phyloP scores from a whole-genome alignment of 1,284 basidiomycete species.

The Ceratobasidium sp. region DNA sequence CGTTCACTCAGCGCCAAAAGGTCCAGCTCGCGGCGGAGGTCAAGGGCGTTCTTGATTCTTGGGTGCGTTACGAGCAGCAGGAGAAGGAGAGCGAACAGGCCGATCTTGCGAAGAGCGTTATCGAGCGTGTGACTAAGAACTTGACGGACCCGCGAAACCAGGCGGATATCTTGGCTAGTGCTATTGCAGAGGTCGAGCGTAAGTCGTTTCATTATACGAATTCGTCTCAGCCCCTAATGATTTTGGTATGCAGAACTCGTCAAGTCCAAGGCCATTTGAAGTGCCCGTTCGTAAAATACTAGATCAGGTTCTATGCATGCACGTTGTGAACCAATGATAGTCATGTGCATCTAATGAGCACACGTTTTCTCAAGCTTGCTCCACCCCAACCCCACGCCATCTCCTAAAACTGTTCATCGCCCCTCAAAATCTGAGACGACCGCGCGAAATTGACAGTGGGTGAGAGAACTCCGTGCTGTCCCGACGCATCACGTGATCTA shows the following conservation, averaged over 20 bases:
- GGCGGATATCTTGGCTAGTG: conserved; percentile 88
- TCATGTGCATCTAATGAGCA: conserved; percentile 10
- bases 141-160: conserved; percentile 93
- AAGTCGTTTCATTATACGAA: conserved; percentile 59
- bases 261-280: conserved; percentile 75
- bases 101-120: conserved; percentile 88
- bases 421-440: not conserved
- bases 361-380: not conserved
- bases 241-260: conserved; percentile 68
- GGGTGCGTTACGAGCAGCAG: conserved; percentile 98
- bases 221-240: not conserved
- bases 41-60: conserved; percentile 96
- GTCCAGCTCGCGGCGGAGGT: conserved; percentile 89
- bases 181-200: conserved; percentile 94
- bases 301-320: conserved; percentile 32
- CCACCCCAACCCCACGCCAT: not conserved
- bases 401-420: not conserved
- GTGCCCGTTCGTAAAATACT: conserved; percentile 22
- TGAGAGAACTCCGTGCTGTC: conserved; percentile 6
- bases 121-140: conserved; percentile 86
- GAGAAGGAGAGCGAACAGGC: conserved; percentile 96
- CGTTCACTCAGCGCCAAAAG: conserved; percentile 93
- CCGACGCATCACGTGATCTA: conserved; percentile 38
- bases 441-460: not conserved
- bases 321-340: conserved; percentile 12